Base-by-base conservation (phyloP, 163 green algal species). In the Chlamydomonas reinhardtii region DNA sequence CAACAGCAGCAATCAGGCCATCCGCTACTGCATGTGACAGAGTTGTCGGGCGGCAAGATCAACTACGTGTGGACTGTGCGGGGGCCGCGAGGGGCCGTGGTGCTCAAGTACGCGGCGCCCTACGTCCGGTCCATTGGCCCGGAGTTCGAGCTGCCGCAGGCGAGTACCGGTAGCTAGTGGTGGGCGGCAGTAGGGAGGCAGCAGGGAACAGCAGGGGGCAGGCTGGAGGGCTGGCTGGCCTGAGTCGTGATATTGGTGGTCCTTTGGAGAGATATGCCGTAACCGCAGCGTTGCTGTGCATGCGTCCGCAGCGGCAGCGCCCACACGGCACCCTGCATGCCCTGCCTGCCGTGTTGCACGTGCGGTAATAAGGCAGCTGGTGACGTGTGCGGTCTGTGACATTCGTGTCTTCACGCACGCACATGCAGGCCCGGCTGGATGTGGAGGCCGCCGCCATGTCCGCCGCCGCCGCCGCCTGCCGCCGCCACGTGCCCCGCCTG, bases 31-130 rank as follows among this genome's bases (percentile, higher is more conserved):
- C 17, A n/a, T 0, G 48, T 85, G 4, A 0, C n/a, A 20, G 79
- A 78, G 79, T 69, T 86, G 16, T 86, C 79, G 8, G 79, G 79
- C 32, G 79, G 79, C 2, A 35, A 56, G 9, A 86, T 86, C 54
- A 86, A 86, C 54, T 86, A 43, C 35, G 79, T 86, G 17, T 86
- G 68, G 68, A 54, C 14, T 0, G 54, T 78, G 48, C 68, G 54
- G 3, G 52, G 52, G 0, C 5, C 32, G 2, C 43, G 79, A 0
- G 43, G n/a, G 9, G 15, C 19, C 29, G 5, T 86, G 12, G 79
- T 86, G 34, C 52, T 86, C 25, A 86, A 86, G 34, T 78, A 73
- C 25, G 69, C 79, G 25, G 34, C 79, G 34, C 79, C 79, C 8
- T 86, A 78, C 54, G 79, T 86, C 4, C 66, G 68, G 5, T 77